Conservation (phyloP, 2,329 filamentous ascomycete genomes). For the Sclerotinia trifoliorum region DNA sequence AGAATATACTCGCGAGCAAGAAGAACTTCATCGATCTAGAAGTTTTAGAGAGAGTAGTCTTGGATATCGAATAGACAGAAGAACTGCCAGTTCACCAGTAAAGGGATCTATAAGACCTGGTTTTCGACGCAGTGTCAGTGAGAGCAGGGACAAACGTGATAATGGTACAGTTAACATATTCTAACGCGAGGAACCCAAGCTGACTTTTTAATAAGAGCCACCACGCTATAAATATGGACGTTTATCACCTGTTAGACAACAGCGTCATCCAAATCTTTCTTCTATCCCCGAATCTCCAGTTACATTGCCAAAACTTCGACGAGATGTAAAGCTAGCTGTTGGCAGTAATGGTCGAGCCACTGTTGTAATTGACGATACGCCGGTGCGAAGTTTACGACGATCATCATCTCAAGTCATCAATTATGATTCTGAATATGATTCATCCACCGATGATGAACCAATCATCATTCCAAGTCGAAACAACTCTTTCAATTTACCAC, state of each 20-base stretch:
- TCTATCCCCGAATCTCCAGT: constrained; percentile 56
- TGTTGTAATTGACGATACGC: constrained; percentile 33
- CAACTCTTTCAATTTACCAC: constrained; percentile 49
- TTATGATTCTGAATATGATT: constrained; percentile 50
- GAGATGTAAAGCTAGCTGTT: constrained; percentile 62
- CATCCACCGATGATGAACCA: constrained; percentile 62
- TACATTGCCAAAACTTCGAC: constrained; percentile 44
- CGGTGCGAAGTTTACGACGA: constrained; percentile 28
- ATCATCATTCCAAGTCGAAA: constrained; percentile 63
- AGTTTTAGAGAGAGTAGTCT: constrained; percentile 32
- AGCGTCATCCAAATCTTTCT: constrained; percentile 49
- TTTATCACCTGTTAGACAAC: constrained; percentile 52
- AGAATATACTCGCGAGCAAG: constrained; percentile 37
- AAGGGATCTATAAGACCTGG: constrained; percentile 35
- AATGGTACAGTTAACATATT: constrained; percentile 28
- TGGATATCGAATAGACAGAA: constrained; percentile 32
- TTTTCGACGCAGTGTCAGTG: constrained; percentile 37
- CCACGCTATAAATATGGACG: constrained; percentile 32
- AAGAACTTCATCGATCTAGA: constrained; percentile 36
- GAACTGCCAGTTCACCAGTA: constrained; percentile 37
- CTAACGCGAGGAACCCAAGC: constrained; percentile 1
- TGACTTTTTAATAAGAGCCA: constrained; percentile 30
- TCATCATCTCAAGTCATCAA: constrained; percentile 35
- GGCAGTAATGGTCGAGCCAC: constrained; percentile 56
- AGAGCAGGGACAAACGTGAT: constrained; percentile 32